Base-by-base conservation (phyloP, 306 rosid genomes). In the Lablab purpureus region DNA sequence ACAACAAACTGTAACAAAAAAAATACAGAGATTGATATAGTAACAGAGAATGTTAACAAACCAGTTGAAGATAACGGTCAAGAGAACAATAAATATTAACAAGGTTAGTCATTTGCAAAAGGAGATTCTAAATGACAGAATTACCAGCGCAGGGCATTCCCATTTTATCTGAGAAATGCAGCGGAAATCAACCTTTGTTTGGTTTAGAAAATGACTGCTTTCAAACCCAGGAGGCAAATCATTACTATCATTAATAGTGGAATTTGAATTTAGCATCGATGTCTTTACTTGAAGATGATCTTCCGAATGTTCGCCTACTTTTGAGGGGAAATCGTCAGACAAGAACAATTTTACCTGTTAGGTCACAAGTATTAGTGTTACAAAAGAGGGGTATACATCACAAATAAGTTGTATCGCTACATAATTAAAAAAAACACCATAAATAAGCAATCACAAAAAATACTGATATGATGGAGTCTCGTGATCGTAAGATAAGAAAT, bases 181-280 rank as follows among this genome's bases (percentile, higher is more conserved):
- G 41, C 75, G 58, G n/a, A 63, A 56, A 67, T 83, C 81, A 55
- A 73, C 62, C 55, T 67, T 82, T 2, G 81, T 22, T 75, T 83
- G 87, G 67, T 71, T 74, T 46, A 50, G 58, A 51, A 73, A 22
- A 13, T 60, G 64, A 62, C 81, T 41, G 13, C 56, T 49, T 79
- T 88, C 98, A 87, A 91, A 94, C 15, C 98, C 97, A 14, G 92
- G 98, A 27, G 96, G 97, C 2, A 84, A 64, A 82, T 85, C 85
- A 28, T 64, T 70, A 34, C 40, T 59, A 28, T 84, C 92, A 21
- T 27, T 21, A 30, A 71, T 4, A 74, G 69, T 40, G 30, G 93
- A 87, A 65, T 64, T 81, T 77, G 68, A 67, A 34, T 34, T 34
- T 67, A 85, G 60, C 21, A 49, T 64, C 17, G 93, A 65, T 37